Conservation (phyloP, 1,284 basidiomycete genomes). For the Boletus holoroseus region DNA sequence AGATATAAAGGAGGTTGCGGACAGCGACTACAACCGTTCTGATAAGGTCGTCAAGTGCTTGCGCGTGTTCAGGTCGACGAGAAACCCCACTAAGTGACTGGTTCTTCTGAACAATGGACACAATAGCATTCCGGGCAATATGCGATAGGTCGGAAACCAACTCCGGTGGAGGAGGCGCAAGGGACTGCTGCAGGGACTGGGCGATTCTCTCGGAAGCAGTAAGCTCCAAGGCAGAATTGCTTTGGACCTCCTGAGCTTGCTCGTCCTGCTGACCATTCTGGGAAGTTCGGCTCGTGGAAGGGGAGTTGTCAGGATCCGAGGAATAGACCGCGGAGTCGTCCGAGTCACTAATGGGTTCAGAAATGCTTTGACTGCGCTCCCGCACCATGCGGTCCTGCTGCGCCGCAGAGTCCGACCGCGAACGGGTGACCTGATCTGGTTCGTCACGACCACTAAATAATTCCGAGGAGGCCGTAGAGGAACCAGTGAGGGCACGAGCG, state of each 20-base stretch:
- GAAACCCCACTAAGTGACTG: slow-evolving; percentile 43
- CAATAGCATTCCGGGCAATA: slow-evolving; percentile 54
- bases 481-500: slow-evolving; percentile 31
- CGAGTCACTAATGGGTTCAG: slow-evolving; percentile 58
- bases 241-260: slow-evolving; percentile 14
- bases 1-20: slow-evolving; percentile 68
- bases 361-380: slow-evolving; percentile 33
- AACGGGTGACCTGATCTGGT: slow-evolving; percentile 24
- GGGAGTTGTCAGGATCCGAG: slow-evolving; percentile 38
- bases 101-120: slow-evolving; percentile 54
- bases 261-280: slow-evolving; percentile 28
- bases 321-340: slow-evolving; percentile 73
- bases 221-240: slow-evolving; percentile 38
- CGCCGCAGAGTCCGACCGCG: slow-evolving; percentile 36
- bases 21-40: slow-evolving; percentile 63
- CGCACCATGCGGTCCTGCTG: slow-evolving; percentile 21
- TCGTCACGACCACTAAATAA: slow-evolving; percentile 26
- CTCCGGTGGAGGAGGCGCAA: slow-evolving; percentile 54
- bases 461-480: slow-evolving; percentile 33
- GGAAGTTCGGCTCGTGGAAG: slow-evolving; percentile 34
- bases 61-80: slow-evolving; percentile 50
- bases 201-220: slow-evolving; percentile 66
- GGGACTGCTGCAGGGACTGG: slow-evolving; percentile 55
- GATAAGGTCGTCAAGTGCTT: slow-evolving; percentile 58
- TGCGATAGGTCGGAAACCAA: slow-evolving; percentile 55